Percentiles rank a stretch among this genome's conserved stretches.
Evolutionary conservation across 345 rosid species (phyloP).

Genomic region (Eucalyptus rudis): DNA sequence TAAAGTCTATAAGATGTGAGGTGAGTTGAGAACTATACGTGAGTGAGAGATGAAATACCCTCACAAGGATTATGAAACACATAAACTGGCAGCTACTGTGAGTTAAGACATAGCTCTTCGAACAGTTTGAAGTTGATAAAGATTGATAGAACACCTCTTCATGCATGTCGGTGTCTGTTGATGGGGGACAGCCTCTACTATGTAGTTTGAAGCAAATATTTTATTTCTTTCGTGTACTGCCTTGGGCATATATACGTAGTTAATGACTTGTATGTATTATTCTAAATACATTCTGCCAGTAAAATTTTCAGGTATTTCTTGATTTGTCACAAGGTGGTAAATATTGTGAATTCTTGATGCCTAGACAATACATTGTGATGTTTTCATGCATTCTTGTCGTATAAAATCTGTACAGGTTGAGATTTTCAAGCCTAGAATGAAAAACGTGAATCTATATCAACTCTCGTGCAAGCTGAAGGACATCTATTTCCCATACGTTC

Average conservation of each 20-base stretch:
- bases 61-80: neutral
- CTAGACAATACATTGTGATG: neutral
- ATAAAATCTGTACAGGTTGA: slow-evolving; percentile 33
- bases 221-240: neutral
- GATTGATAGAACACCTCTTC: neutral
- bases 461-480: slow-evolving; percentile 71
- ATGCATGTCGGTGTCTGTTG: neutral
- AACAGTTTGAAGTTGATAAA: neutral
- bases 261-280: neutral
- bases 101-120: neutral
- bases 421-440: slow-evolving; percentile 35
- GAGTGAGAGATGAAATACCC: neutral
- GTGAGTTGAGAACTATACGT: neutral
- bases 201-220: neutral
- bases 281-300: neutral
- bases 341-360: neutral
- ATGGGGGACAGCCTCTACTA: neutral
- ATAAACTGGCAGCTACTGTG: neutral
- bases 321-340: neutral
- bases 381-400: neutral
- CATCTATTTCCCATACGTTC: slow-evolving; percentile 75
- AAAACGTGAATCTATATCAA: slow-evolving; percentile 15
- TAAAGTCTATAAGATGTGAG: neutral
- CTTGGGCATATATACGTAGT: neutral
- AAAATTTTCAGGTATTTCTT: neutral